Percentiles rank a stretch among this genome's conserved stretches.
phyloP scores from a whole-genome alignment of 164 flowering plant species.

The Sedum album region DNA sequence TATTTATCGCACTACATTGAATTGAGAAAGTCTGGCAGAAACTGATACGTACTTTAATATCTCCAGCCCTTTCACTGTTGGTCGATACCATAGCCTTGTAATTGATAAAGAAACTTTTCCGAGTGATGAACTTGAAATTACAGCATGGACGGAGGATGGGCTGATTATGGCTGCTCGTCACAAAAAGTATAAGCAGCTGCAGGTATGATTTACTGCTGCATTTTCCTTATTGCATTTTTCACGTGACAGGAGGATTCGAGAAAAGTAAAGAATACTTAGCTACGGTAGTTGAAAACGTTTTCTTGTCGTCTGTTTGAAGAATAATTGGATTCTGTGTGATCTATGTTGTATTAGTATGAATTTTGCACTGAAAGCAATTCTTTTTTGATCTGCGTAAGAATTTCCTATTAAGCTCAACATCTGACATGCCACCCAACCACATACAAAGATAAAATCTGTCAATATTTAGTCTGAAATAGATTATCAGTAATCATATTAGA shows the following conservation, averaged over 20 bases:
- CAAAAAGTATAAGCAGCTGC: slow-evolving; percentile 54
- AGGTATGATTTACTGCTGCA: slow-evolving; percentile 29
- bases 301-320: too few species aligned
- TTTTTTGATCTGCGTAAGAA: too few species aligned
- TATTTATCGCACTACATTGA: too few species aligned
- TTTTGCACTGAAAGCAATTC: not conserved
- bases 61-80: slow-evolving; percentile 83
- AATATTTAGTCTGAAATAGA: not conserved
- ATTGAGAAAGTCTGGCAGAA: not conserved
- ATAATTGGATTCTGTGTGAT: too few species aligned
- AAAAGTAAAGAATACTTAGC: not conserved
- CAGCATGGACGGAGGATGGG: slow-evolving; percentile 96
- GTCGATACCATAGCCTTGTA: slow-evolving; percentile 95
- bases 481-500: too few species aligned
- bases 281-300: not conserved
- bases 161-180: slow-evolving; percentile 92
- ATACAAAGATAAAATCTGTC: slow-evolving; percentile 31
- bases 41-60: not conserved
- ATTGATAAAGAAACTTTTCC: slow-evolving; percentile 84
- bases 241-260: not conserved
- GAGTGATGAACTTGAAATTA: slow-evolving; percentile 64
- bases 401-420: too few species aligned
- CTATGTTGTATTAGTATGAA: not conserved
- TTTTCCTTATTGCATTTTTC: not conserved
- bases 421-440: too few species aligned